These are phyloP conservation scores for Wickerhamomyces hampshirensis DNA, from an alignment of 805 yeast species.

Conservation along the genomic window DNA sequence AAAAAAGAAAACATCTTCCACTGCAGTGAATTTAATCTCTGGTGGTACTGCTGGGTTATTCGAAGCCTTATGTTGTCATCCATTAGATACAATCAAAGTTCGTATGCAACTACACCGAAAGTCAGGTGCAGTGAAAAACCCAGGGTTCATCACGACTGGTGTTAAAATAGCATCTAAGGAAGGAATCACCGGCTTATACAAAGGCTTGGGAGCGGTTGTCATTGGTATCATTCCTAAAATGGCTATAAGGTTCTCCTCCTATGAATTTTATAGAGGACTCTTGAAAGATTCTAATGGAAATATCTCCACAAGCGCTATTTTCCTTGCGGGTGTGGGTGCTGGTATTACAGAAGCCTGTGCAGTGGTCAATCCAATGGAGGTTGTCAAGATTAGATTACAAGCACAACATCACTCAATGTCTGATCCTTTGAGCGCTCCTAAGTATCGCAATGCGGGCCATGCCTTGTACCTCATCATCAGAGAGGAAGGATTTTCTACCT, in stretches of 20 bases:
- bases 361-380: constrained; percentile 97
- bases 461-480: constrained; percentile 76
- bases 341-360: constrained; percentile 94
- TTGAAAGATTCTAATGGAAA: constrained; percentile 60
- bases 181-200: constrained; percentile 80
- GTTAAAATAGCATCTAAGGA: constrained; percentile 71
- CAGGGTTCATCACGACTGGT: constrained; percentile 86
- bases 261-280: constrained; percentile 77
- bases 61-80: constrained; percentile 97
- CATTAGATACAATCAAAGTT: constrained; percentile 95
- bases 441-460: constrained; percentile 90
- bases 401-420: constrained; percentile 90
- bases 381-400: constrained; percentile 91
- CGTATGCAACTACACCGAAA: constrained; percentile 90
- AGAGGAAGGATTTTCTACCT: constrained; percentile 86
- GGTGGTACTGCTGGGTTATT: constrained; percentile 97
- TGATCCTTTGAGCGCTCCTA: constrained; percentile 72
- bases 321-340: constrained; percentile 93
- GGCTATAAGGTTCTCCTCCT: constrained; percentile 95
- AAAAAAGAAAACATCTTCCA: constrained; percentile 32
- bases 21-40: constrained; percentile 69
- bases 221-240: constrained; percentile 97
- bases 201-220: constrained; percentile 95
- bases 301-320: constrained; percentile 70
- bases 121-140: constrained; percentile 61